Percentiles rank a stretch among this genome's conserved stretches.
Conservation (phyloP, 306 rosid species). For the Cucurbita maxima region DNA sequence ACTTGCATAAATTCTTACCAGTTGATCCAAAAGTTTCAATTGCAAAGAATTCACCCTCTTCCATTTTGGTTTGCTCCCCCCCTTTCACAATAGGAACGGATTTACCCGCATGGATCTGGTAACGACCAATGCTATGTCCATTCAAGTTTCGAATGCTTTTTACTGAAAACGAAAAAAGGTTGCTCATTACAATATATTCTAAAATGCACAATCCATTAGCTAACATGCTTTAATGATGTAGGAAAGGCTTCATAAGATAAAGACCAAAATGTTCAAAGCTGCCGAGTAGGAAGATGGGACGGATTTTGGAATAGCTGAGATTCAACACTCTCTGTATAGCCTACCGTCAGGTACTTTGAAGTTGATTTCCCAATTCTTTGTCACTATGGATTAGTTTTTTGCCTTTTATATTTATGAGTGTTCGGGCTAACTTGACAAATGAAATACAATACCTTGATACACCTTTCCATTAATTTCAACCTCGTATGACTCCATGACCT, state of each 20-base stretch:
- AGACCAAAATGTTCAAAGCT: neutral
- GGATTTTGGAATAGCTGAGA: neutral
- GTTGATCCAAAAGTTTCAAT: conserved; percentile 95
- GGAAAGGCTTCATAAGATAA: neutral
- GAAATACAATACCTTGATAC: conserved; percentile 43
- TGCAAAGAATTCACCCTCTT: conserved; percentile 96
- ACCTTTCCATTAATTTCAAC: conserved; percentile 94
- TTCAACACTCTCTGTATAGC: neutral
- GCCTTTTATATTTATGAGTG: neutral
- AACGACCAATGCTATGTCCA: conserved; percentile 94
- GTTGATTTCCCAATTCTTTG: neutral
- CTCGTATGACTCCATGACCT: conserved; percentile 92
- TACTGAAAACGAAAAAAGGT: conserved; percentile 27
- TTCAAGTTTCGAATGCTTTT: conserved; percentile 91
- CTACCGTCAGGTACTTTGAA: neutral
- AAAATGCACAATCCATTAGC: neutral
- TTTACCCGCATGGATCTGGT: conserved; percentile 93
- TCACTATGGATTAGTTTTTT: neutral
- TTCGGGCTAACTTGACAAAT: too few species aligned
- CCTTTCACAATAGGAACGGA: conserved; percentile 96
- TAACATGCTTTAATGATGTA: neutral
- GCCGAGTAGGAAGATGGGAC: neutral
- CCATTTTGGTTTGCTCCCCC: conserved; percentile 98
- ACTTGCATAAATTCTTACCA: conserved; percentile 31
- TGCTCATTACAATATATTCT: neutral